phyloP scores from a whole-genome alignment of 768 basidiomycete species.

The Serpula lacrymans region DNA sequence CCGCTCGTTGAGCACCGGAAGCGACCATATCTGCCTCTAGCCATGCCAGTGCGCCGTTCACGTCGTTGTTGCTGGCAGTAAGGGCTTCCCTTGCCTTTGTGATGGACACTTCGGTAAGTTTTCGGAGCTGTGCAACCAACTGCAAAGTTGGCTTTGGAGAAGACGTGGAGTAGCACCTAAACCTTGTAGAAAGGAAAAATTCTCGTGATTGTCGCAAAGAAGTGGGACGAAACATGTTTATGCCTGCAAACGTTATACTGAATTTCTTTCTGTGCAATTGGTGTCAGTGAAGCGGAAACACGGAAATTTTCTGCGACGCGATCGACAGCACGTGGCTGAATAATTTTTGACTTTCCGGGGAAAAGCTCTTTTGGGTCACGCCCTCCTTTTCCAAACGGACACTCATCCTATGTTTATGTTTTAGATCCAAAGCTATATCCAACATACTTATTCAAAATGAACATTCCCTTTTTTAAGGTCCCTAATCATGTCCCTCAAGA shows the following conservation, averaged over 20 bases:
- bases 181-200: background rate
- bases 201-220: conserved; percentile 3
- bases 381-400: too few relatives aligned
- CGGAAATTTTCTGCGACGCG: background rate
- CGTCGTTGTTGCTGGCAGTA: conserved; percentile 63
- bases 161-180: conserved; percentile 50
- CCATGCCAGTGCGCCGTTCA: conserved; percentile 76
- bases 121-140: conserved; percentile 84
- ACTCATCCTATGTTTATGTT: too few relatives aligned
- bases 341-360: background rate
- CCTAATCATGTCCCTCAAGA: conserved; percentile 70
- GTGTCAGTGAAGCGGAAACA: too few relatives aligned
- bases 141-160: conserved; percentile 60
- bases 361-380: background rate
- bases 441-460: conserved; percentile 15
- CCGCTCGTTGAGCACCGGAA: conserved; percentile 76
- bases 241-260: background rate
- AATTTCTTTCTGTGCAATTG: conserved; percentile 2
- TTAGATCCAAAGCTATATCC: background rate
- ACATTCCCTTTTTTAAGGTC: conserved; percentile 48
- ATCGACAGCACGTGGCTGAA: conserved; percentile 19
- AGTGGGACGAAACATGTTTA: conserved; percentile 14
- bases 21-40: conserved; percentile 68
- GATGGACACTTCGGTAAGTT: conserved; percentile 77
- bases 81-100: conserved; percentile 89